Conservation (phyloP, 1,284 basidiomycete genomes). For the Irpex lacteus region DNA sequence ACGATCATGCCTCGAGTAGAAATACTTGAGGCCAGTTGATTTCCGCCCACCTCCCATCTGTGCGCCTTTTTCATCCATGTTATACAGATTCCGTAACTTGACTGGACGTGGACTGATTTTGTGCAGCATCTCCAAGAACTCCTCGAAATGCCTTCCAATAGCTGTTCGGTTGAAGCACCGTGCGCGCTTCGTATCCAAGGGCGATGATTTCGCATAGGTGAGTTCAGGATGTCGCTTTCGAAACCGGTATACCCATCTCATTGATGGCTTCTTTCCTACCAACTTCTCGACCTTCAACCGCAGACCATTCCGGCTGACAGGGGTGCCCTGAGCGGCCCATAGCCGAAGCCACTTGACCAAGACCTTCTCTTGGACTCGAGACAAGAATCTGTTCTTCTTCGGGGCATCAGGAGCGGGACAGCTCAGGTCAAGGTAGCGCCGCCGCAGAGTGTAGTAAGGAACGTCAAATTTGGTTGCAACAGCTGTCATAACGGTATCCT, state of each 20-base stretch:
- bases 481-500: neutral
- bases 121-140: slow-evolving; percentile 13
- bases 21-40: slow-evolving; percentile 17
- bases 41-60: slow-evolving; percentile 27
- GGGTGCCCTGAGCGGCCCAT: neutral
- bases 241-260: slow-evolving; percentile 16
- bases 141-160: slow-evolving; percentile 16
- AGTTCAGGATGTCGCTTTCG: slow-evolving; percentile 10
- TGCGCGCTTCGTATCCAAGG: slow-evolving; percentile 12
- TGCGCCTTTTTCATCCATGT: slow-evolving; percentile 34
- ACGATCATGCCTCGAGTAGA: slow-evolving; percentile 10
- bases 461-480: neutral
- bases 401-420: neutral
- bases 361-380: neutral
- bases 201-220: slow-evolving; percentile 2
- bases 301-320: neutral
- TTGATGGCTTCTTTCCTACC: slow-evolving; percentile 5
- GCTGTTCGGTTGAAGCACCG: slow-evolving; percentile 1
- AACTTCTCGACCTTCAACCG: slow-evolving; percentile 10
- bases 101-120: slow-evolving; percentile 17
- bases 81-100: slow-evolving; percentile 36
- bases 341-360: slow-evolving; percentile 2
- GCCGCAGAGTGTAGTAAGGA: neutral
- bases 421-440: neutral
- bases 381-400: neutral